Percentiles rank a stretch among this genome's conserved stretches.
Evolutionary conservation across 2,329 filamentous ascomycete genomes (phyloP).

Genomic region (Paecilomyces niveus): DNA sequence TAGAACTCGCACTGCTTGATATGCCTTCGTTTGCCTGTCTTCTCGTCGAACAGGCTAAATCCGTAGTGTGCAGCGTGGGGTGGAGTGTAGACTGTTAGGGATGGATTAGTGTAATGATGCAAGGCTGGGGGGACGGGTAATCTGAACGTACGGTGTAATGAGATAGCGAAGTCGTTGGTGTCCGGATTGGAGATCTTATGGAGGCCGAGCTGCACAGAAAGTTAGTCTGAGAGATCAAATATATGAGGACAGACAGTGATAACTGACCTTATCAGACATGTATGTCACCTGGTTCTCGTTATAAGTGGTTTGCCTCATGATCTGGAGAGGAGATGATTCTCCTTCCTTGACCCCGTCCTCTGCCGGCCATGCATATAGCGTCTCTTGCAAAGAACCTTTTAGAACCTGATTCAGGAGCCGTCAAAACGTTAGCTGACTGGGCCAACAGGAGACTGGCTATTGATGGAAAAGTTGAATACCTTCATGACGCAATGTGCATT

Average conservation of each 20-base stretch:
- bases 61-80: constrained; percentile 80
- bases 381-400: constrained; percentile 71
- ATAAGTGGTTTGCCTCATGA: constrained; percentile 63
- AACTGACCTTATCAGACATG: constrained; percentile 65
- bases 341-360: constrained; percentile 39
- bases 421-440: not conserved
- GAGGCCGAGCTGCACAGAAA: constrained; percentile 57
- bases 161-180: constrained; percentile 66
- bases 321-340: constrained; percentile 47
- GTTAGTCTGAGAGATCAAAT: not conserved
- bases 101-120: constrained; percentile 1
- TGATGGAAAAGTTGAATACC: constrained; percentile 19
- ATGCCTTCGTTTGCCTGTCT: constrained; percentile 66
- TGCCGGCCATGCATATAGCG: constrained; percentile 67
- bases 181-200: constrained; percentile 75
- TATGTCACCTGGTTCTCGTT: constrained; percentile 71
- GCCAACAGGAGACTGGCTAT: not conserved
- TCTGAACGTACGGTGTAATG: constrained; percentile 59
- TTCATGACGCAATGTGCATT: constrained; percentile 92
- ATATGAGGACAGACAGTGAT: constrained; percentile 1
- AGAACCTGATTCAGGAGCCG: constrained; percentile 49
- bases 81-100: constrained; percentile 63
- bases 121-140: not conserved
- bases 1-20: constrained; percentile 65
- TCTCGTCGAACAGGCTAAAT: constrained; percentile 72